Evolutionary conservation across 1,284 basidiomycete species (phyloP), one percentile per base, ranked within the genome.

Genomic region (Ustilago curta): DNA sequence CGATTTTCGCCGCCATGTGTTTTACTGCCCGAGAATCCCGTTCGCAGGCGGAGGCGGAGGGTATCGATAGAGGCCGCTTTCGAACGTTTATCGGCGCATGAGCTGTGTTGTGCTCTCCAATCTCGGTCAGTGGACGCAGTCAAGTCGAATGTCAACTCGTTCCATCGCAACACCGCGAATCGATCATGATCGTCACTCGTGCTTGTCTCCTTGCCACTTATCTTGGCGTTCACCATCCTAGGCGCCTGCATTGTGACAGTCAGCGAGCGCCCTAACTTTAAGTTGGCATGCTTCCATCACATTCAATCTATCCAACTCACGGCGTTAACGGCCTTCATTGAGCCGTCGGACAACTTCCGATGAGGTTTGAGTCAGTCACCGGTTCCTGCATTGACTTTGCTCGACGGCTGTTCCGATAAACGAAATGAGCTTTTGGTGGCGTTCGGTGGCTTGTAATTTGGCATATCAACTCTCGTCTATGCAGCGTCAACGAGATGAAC

Each of bases 361-460:
- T 27, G 23, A 3, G 18, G 1, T 7, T 51, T 7, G 7, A 16
- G 3, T 2, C 23, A 19, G 32, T 50, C 37, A 27, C 35, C 18
- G 49, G 49, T 51, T 35, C 31, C 21, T 37, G 14, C 16, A 12
- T 14, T 6, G 39, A 21, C 8, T 21, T 11, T 51, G 11, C 5
- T 37, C 37, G 37, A 27, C 50, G 50, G 50, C 23, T 11, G 8
- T 27, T 35, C 50, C 50, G 37, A 51, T 40, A 39, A 8, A 39
- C 35, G 35, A 39, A 39, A 51, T 25, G 14, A 37, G 12, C 35
- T 29, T 31, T 39, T 16, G 9, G 21, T 37, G 4, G 35, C 23
- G 50, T n/a, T 14, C 4, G 1, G 39, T 37, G 18, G 32, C n/a
- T 18, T 9, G 16, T 14, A n/a, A 8, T 32, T 31, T 47, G 27